A percentile compares a stretch with the other conserved stretches of the same genome.
Conservation (phyloP, 2,329 filamentous ascomycete genomes). For the Fusarium chuoi region DNA sequence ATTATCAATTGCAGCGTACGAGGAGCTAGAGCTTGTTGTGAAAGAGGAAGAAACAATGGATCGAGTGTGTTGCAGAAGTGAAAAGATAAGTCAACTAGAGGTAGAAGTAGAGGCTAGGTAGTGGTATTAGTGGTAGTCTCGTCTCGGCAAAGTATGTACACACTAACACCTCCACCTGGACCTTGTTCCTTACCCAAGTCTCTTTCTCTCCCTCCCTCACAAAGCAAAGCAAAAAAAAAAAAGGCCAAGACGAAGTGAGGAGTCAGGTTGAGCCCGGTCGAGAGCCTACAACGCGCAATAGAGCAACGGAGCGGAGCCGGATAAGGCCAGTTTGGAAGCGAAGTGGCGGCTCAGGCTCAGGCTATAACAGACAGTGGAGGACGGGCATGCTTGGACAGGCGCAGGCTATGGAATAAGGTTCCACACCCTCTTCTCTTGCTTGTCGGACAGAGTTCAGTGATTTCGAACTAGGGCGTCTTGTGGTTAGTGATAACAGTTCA, state of each 20-base stretch:
- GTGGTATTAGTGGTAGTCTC: neutral
- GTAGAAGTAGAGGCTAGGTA: neutral
- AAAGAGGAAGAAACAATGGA: conserved; percentile 27
- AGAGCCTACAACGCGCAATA: conserved; percentile 18
- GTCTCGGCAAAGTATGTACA: conserved; percentile 1
- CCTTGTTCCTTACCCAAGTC: conserved; percentile 14
- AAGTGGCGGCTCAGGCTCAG: conserved; percentile 38
- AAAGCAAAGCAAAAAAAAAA: neutral
- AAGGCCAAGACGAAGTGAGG: conserved; percentile 4
- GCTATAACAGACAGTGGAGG: neutral
- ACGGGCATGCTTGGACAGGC: neutral
- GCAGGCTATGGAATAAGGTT: conserved; percentile 39
- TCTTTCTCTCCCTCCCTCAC: neutral
- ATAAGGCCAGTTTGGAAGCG: conserved; percentile 31
- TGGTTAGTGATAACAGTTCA: conserved; percentile 11
- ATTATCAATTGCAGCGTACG: conserved; percentile 19
- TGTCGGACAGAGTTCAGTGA: conserved; percentile 10
- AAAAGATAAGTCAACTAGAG: conserved; percentile 14
- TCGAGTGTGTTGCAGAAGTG: conserved; percentile 22
- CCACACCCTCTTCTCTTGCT: conserved; percentile 37
- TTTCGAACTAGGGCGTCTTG: conserved; percentile 3
- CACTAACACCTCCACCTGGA: conserved; percentile 23
- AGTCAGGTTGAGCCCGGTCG: conserved; percentile 19
- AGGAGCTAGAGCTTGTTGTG: conserved; percentile 30
- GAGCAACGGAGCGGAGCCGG: conserved; percentile 18